Conservation (phyloP, 2,329 filamentous ascomycete species). For the Chaetomium sp. region DNA sequence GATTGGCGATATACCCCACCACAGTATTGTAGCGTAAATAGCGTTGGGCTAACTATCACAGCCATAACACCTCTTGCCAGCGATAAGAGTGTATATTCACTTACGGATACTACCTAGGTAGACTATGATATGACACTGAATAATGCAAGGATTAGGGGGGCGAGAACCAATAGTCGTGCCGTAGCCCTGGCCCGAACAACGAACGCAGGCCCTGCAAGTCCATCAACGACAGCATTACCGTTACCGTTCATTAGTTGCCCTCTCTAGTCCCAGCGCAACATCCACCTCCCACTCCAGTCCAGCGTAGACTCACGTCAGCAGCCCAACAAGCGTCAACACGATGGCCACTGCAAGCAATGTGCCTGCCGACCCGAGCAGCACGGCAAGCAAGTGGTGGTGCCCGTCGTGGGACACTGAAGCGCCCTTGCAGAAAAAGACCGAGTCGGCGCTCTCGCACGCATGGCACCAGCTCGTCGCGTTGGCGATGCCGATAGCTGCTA, state of each 20-base stretch:
- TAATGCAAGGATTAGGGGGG: not conserved
- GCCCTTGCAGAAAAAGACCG: slow-evolving; percentile 44
- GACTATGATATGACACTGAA: not conserved
- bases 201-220: not conserved
- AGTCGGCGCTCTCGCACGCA: slow-evolving; percentile 42
- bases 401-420: not conserved
- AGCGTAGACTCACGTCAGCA: not conserved
- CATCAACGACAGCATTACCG: not conserved
- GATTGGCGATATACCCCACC: not conserved
- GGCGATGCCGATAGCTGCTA: slow-evolving; percentile 43
- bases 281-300: not conserved
- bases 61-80: not conserved
- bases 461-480: slow-evolving; percentile 48
- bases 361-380: not conserved
- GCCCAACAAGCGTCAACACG: not conserved
- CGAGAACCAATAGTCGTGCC: not conserved
- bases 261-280: not conserved
- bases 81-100: slow-evolving; percentile 5
- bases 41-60: not conserved
- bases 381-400: slow-evolving; percentile 1
- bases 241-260: not conserved
- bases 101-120: not conserved
- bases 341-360: slow-evolving; percentile 3
- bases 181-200: not conserved
- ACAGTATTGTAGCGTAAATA: too few species aligned